A percentile compares a stretch with the other conserved stretches of the same genome.
These are phyloP conservation scores for Cystofilobasidium macerans DNA, from an alignment of 768 basidiomycete species.

Conservation along the genomic window DNA sequence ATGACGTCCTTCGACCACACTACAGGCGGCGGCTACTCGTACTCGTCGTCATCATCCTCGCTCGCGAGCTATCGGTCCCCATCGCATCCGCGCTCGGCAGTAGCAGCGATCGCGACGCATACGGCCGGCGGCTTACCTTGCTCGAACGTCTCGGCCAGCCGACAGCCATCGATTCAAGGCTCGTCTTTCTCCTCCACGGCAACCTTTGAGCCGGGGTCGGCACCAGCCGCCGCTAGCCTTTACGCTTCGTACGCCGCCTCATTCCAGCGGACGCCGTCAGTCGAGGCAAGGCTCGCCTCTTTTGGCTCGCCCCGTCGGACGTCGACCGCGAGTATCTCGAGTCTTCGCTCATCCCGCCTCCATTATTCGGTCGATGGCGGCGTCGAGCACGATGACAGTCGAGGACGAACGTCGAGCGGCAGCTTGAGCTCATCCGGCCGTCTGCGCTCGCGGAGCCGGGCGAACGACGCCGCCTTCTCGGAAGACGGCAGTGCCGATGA, in stretches of 20 bases:
- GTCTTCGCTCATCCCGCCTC: not conserved
- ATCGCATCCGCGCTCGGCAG: conserved; percentile 2
- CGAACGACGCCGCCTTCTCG: not conserved
- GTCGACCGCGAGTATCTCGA: not conserved
- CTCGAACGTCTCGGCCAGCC: too few species aligned
- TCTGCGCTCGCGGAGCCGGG: not conserved
- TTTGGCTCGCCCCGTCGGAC: conserved; percentile 6
- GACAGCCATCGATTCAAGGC: conserved; percentile 9
- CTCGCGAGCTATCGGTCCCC: conserved; percentile 6
- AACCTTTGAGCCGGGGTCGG: conserved; percentile 23
- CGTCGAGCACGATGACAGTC: not conserved
- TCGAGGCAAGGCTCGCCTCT: conserved; percentile 13
- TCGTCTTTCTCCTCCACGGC: conserved; percentile 2
- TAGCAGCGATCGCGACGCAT: too few species aligned
- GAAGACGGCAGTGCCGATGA: not conserved
- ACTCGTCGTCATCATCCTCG: conserved; percentile 7
- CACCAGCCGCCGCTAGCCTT: conserved; percentile 17
- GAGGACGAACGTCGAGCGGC: not conserved
- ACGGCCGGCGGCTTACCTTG: too few species aligned
- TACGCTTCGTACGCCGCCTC: conserved; percentile 19
- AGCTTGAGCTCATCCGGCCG: not conserved
- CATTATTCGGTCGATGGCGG: not conserved
- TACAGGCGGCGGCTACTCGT: not conserved
- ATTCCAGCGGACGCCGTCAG: conserved; percentile 16
- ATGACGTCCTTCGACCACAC: not conserved